Evolutionary conservation across 768 basidiomycete genomes (phyloP).

Genomic region (Sarcomyxa edulis): DNA sequence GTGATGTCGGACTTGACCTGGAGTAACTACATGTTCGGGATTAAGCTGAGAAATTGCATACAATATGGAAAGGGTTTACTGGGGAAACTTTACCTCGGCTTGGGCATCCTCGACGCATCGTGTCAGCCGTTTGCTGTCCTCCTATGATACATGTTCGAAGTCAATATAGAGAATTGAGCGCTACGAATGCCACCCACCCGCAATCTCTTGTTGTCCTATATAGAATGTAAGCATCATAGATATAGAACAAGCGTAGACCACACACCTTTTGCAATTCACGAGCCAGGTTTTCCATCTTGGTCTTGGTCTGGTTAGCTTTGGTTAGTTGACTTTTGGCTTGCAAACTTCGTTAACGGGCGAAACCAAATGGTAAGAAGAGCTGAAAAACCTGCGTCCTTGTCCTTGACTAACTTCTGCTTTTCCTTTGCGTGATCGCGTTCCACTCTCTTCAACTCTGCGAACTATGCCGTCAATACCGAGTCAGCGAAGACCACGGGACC

Average conservation of each 20-base stretch:
- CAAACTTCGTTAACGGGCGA: slow-evolving; percentile 1
- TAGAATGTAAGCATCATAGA: slow-evolving; percentile 9
- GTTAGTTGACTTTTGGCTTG: slow-evolving; percentile 80
- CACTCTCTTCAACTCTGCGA: slow-evolving; percentile 81
- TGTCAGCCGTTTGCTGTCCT: slow-evolving; percentile 77
- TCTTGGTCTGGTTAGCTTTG: slow-evolving; percentile 84
- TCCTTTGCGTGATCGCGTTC: slow-evolving; percentile 90
- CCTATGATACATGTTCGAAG: slow-evolving; percentile 39
- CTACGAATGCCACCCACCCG: slow-evolving; percentile 54
- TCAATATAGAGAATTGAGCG: background rate
- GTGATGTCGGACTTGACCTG: slow-evolving; percentile 83
- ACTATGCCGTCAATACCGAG: slow-evolving; percentile 37
- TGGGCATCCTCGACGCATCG: slow-evolving; percentile 83
- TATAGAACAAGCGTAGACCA: slow-evolving; percentile 4
- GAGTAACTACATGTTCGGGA: slow-evolving; percentile 40
- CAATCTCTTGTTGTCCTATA: slow-evolving; percentile 83
- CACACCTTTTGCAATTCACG: slow-evolving; percentile 84
- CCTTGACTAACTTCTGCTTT: slow-evolving; percentile 86
- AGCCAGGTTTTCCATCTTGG: slow-evolving; percentile 86
- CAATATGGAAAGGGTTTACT: background rate
- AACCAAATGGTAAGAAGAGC: slow-evolving; percentile 2
- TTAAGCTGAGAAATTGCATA: slow-evolving; percentile 7
- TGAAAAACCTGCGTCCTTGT: slow-evolving; percentile 78
- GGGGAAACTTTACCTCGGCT: slow-evolving; percentile 62
- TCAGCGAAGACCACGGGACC: slow-evolving; percentile 2